Base-by-base conservation (phyloP, 2,329 filamentous ascomycete species). In the Nemania bipapillata region DNA sequence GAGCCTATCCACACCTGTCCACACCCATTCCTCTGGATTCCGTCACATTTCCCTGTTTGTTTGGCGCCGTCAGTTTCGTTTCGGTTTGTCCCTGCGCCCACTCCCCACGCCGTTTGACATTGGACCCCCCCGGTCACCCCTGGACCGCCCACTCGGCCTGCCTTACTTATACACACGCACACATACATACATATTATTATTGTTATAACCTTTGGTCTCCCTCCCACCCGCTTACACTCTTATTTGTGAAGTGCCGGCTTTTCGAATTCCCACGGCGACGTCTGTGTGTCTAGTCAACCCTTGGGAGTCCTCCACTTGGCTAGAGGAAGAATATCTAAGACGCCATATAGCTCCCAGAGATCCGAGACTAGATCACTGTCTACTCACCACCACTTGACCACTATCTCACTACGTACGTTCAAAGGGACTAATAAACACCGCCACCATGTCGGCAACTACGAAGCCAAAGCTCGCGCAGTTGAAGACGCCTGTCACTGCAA, bases 401-500 rank as follows among this genome's bases (percentile, higher is more conserved):
- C n/a, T n/a, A n/a, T n/a, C n/a, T n/a, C 57, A 66, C 53, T 66
- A 66, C 32, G 64, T n/a, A 61, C 42, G 68, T 42, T 28, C 63
- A 47, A 66, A 66, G 70, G 69, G 28, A 66, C 45, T 42, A 70
- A 63, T 37, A 68, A 63, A 20, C 12, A 32, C 12, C 71, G 71
- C 69, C 81, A 84, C 55, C 74, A 88, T 88, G 77, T 81, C 86
- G 78, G 75, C 82, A 66, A 77, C 82, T 65, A 77, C 77, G 76
- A 87, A 86, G 78, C 88, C 88, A 74, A 90, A 86, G 86, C 84
- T 89, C 77, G 81, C 85, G 74, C 86, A 87, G 81, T 84, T 91
- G 79, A 84, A 86, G 74, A 90, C 89, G 73, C 88, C 88, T 58
- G 81, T 88, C 79, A 87, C 87, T 70, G 86, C 86, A 71, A 88